Conservation (phyloP, 352 stramenopile species). For the Pythium biforme region DNA sequence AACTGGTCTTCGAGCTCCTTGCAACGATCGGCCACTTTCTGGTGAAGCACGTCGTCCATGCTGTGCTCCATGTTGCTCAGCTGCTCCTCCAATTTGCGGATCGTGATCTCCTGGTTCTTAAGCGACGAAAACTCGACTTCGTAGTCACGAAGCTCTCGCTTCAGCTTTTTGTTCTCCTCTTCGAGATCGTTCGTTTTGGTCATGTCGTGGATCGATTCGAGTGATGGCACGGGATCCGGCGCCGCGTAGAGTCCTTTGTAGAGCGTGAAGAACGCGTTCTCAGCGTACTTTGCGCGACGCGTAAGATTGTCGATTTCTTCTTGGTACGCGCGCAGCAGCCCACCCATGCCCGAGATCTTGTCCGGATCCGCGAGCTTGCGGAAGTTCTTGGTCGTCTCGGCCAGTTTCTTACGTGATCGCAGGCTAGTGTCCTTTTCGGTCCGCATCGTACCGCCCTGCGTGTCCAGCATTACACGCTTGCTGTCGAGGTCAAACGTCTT, state of each 20-base stretch:
- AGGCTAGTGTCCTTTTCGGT: conserved; percentile 81
- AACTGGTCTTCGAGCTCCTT: conserved; percentile 65
- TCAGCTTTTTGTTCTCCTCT: conserved; percentile 90
- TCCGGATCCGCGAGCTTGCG: conserved; percentile 69
- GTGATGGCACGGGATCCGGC: conserved; percentile 73
- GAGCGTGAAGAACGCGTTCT: conserved; percentile 88
- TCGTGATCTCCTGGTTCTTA: conserved; percentile 98
- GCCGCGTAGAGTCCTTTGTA: conserved; percentile 87
- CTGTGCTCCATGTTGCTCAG: conserved; percentile 78
- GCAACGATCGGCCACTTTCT: conserved; percentile 58
- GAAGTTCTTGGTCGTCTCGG: conserved; percentile 84
- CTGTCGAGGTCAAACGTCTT: conserved; percentile 87
- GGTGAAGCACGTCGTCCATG: conserved; percentile 60
- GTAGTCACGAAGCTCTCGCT: conserved; percentile 90
- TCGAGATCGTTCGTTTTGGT: conserved; percentile 79
- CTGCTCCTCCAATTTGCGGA: conserved; percentile 93
- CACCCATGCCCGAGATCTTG: conserved; percentile 53
- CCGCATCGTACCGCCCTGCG: conserved; percentile 78
- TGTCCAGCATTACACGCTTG: conserved; percentile 77
- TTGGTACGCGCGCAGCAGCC: conserved; percentile 88
- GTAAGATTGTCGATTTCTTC: conserved; percentile 93
- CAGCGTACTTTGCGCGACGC: conserved; percentile 87
- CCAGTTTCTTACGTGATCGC: conserved; percentile 80
- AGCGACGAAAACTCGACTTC: conserved; percentile 93
- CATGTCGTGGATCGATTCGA: conserved; percentile 58